phyloP scores from a whole-genome alignment of 2,329 filamentous ascomycete genomes.

The Cytospora piceicola region DNA sequence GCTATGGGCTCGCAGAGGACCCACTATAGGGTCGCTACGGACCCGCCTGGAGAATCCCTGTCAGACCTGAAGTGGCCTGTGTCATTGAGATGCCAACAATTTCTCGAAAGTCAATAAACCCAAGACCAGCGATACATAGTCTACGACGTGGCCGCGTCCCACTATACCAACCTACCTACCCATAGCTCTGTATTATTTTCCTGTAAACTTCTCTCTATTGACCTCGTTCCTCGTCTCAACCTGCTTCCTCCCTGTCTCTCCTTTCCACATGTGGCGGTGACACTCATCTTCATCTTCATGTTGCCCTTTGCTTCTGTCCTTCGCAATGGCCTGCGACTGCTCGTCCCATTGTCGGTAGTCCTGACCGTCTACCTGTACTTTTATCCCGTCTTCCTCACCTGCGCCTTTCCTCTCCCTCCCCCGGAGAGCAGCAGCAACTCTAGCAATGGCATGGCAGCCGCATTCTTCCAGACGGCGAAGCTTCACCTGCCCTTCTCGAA shows the following conservation, averaged over 20 bases:
- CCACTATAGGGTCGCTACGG: not conserved
- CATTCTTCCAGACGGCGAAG: slow-evolving; percentile 46
- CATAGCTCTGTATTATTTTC: not conserved
- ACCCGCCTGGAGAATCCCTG: slow-evolving; percentile 11
- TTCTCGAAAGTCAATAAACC: not conserved
- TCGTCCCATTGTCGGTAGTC: slow-evolving; percentile 68
- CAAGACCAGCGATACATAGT: no score
- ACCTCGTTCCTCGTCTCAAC: not conserved
- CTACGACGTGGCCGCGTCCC: not conserved
- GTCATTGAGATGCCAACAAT: slow-evolving; percentile 8
- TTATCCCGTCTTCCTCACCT: slow-evolving; percentile 80
- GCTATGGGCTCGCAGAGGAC: not conserved
- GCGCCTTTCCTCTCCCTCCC: slow-evolving; percentile 71
- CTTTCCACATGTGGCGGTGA: slow-evolving; percentile 21
- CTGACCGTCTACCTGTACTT: slow-evolving; percentile 80
- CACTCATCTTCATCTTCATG: slow-evolving; percentile 53
- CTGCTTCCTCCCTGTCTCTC: not conserved
- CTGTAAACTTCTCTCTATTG: not conserved
- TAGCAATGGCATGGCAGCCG: slow-evolving; percentile 27
- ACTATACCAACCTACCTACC: not conserved
- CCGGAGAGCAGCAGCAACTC: slow-evolving; percentile 23
- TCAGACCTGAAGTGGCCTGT: slow-evolving; percentile 1
- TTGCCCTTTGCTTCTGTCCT: slow-evolving; percentile 49
- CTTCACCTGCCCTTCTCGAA: slow-evolving; percentile 46
- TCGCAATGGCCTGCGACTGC: slow-evolving; percentile 59